A percentile compares a stretch with the other conserved stretches of the same genome.
phyloP scores from a whole-genome alignment of 2,329 filamentous ascomycete genomes.

The Colletotrichum liriopes region DNA sequence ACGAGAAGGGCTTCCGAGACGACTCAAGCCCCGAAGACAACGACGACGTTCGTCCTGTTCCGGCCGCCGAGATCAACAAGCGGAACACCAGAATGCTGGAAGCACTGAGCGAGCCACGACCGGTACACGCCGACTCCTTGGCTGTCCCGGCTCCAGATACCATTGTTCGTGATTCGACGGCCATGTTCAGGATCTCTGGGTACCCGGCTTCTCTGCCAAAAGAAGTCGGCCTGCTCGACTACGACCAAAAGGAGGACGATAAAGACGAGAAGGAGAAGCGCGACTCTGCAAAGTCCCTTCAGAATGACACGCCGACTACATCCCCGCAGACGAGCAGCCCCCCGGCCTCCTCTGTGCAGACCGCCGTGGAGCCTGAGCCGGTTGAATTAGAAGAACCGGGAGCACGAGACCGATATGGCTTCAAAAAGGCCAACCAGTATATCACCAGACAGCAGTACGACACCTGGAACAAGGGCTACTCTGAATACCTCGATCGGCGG shows the following conservation, averaged over 20 bases:
- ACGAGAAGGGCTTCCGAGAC: constrained; percentile 73
- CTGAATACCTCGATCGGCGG: constrained; percentile 80
- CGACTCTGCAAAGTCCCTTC: constrained; percentile 65
- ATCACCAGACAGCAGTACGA: constrained; percentile 85
- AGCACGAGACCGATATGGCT: constrained; percentile 87
- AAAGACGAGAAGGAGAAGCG: constrained; percentile 54
- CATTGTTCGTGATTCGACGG: constrained; percentile 53
- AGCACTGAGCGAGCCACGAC: constrained; percentile 56
- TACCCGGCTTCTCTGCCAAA: constrained; percentile 57
- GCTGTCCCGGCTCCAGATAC: constrained; percentile 42
- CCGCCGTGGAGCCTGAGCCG: constrained; percentile 48
- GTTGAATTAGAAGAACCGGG: constrained; percentile 64
- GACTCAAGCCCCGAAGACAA: constrained; percentile 54
- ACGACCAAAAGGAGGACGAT: constrained; percentile 45
- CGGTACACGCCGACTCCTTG: constrained; percentile 46
- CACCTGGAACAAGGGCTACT: constrained; percentile 83
- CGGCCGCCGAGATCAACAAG: constrained; percentile 57
- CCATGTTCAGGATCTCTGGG: constrained; percentile 56
- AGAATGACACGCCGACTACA: constrained; percentile 49
- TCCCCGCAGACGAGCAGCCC: constrained; percentile 38
- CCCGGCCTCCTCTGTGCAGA: constrained; percentile 29
- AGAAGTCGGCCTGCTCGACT: constrained; percentile 43
- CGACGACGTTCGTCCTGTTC: constrained; percentile 55
- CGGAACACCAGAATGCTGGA: constrained; percentile 58
- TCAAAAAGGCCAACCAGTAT: constrained; percentile 89